A percentile compares a stretch with the other conserved stretches of the same genome.
phyloP scores from a whole-genome alignment of 1,284 basidiomycete genomes.

The Vanrija humicola region DNA sequence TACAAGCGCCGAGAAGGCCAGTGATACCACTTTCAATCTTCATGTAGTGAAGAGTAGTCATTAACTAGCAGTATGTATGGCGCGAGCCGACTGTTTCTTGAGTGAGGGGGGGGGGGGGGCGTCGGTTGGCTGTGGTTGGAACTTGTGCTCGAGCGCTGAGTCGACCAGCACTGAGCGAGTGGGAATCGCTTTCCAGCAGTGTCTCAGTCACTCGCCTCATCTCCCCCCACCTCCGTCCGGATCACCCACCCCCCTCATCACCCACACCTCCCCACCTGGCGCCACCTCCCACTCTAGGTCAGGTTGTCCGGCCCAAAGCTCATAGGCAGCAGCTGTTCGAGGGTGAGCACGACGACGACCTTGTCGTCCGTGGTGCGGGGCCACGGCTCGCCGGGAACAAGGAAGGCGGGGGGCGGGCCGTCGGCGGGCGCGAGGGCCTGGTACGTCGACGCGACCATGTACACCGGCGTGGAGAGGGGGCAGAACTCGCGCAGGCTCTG shows the following conservation, averaged over 20 bases:
- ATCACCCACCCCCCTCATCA: neutral
- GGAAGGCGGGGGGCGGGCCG: slow-evolving; percentile 24
- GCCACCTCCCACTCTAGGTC: neutral
- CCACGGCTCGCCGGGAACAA: slow-evolving; percentile 13
- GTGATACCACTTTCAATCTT: no score
- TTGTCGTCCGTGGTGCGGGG: slow-evolving; percentile 42
- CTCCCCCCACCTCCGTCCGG: neutral
- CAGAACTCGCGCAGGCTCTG: slow-evolving; percentile 90
- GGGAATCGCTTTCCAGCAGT: no score
- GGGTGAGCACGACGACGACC: slow-evolving; percentile 59
- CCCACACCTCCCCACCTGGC: neutral
- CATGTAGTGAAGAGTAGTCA: no score
- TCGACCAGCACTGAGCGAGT: no score
- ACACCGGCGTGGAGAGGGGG: slow-evolving; percentile 63
- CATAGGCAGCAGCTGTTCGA: slow-evolving; percentile 73
- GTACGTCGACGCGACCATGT: slow-evolving; percentile 71
- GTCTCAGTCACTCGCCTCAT: no score
- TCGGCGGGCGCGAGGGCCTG: slow-evolving; percentile 35
- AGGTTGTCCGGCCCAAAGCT: slow-evolving; percentile 79
- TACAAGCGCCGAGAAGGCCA: no score
- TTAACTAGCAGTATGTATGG: no score
- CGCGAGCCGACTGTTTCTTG: no score
- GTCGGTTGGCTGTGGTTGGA: no score
- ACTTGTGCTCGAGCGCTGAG: no score
- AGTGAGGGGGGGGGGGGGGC: neutral